phyloP scores from a whole-genome alignment of 2,329 filamentous ascomycete genomes.

The Aspergillus phoenicis region DNA sequence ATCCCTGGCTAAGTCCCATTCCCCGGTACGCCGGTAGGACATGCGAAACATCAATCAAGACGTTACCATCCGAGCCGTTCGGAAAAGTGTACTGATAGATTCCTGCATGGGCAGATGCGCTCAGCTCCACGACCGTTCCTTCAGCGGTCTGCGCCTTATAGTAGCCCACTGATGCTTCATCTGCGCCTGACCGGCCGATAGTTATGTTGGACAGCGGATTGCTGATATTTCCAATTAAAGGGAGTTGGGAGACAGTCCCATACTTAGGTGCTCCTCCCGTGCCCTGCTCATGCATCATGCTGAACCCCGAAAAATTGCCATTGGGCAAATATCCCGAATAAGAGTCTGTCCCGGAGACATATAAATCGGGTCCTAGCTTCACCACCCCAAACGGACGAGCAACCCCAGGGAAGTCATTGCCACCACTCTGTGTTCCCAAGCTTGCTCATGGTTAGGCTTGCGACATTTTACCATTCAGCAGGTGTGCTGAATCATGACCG shows the following conservation, averaged over 20 bases:
- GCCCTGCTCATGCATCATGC: conserved; percentile 66
- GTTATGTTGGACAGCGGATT: conserved; percentile 61
- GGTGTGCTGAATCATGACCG: background rate
- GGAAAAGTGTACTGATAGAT: conserved; percentile 66
- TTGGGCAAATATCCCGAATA: conserved; percentile 46
- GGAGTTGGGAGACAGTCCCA: conserved; percentile 65
- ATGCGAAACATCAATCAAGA: conserved; percentile 68
- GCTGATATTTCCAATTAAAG: conserved; percentile 51
- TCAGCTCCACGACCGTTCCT: conserved; percentile 60
- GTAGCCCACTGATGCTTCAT: conserved; percentile 62
- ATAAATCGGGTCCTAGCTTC: conserved; percentile 48
- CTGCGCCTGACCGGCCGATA: conserved; percentile 55
- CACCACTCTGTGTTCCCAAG: conserved; percentile 37
- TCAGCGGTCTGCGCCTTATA: conserved; percentile 61
- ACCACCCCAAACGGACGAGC: conserved; percentile 47
- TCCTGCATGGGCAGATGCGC: conserved; percentile 53
- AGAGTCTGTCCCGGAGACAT: conserved; percentile 36
- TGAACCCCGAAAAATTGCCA: conserved; percentile 62
- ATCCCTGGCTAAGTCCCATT: conserved; percentile 63
- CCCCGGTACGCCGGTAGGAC: conserved; percentile 65
- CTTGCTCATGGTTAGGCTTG: conserved; percentile 22
- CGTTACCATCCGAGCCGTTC: conserved; percentile 37
- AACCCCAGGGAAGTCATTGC: conserved; percentile 48
- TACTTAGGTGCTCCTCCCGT: conserved; percentile 72
- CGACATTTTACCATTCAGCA: background rate